Evolutionary conservation across 208 protist genomes (phyloP).

Genomic region (Acanthamoeba triangularis): DNA sequence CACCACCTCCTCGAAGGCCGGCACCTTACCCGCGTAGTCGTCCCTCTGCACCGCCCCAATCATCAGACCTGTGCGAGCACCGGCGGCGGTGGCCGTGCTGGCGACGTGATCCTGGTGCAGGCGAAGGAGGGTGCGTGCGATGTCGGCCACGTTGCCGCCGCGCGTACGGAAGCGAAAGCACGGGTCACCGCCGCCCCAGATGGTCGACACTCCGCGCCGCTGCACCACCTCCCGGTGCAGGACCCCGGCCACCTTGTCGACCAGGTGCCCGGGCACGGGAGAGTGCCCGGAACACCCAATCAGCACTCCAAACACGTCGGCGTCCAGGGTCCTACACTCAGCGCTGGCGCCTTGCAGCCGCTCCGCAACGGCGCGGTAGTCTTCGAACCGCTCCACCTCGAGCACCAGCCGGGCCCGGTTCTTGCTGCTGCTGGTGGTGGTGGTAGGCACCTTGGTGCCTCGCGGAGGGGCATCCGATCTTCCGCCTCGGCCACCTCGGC

Average conservation of each 20-base stretch:
- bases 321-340: not conserved
- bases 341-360: not conserved
- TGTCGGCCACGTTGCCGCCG: conserved; percentile 24
- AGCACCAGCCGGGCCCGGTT: not conserved
- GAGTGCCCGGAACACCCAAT: conserved; percentile 28
- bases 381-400: not conserved
- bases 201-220: not conserved
- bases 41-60: conserved; percentile 8
- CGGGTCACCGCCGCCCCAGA: conserved; percentile 30
- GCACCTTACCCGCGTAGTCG: conserved; percentile 41
- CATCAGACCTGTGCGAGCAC: not conserved
- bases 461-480: too few relatives aligned
- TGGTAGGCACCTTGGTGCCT: too few relatives aligned
- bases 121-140: not conserved
- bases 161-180: conserved; percentile 25
- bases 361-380: not conserved
- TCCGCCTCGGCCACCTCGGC: too few relatives aligned
- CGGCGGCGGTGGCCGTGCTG: not conserved
- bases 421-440: too few relatives aligned
- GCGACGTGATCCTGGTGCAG: not conserved
- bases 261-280: not conserved
- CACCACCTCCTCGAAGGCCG: conserved; percentile 6
- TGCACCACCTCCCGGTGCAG: not conserved
- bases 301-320: not conserved
- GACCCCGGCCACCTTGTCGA: not conserved